A percentile compares a stretch with the other conserved stretches of the same genome.
phyloP scores from a whole-genome alignment of 768 basidiomycete genomes.

The Coprinopsis strossmayeri region DNA sequence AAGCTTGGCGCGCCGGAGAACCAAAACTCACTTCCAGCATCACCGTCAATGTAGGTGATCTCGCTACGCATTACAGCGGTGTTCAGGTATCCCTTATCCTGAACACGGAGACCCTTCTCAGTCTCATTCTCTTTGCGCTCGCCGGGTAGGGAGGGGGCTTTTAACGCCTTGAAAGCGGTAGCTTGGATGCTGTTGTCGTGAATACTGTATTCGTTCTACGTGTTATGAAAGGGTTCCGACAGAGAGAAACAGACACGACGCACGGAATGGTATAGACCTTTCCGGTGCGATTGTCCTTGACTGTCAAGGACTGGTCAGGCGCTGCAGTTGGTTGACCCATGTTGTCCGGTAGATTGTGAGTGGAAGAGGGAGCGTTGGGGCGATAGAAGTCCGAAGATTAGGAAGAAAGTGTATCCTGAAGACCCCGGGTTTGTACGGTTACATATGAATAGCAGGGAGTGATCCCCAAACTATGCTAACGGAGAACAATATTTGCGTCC shows the following conservation, averaged over 20 bases:
- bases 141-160: constrained; percentile 45
- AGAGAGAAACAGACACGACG: constrained; percentile 21
- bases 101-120: constrained; percentile 70
- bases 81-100: constrained; percentile 78
- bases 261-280: constrained; percentile 70
- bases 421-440: not conserved
- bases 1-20: not conserved
- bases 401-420: not conserved
- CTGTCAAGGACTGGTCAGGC: constrained; percentile 42
- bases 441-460: too few species aligned
- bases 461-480: too few species aligned
- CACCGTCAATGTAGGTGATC: constrained; percentile 91
- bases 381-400: not conserved
- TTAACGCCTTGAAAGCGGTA: constrained; percentile 74
- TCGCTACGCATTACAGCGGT: constrained; percentile 74
- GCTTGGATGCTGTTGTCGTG: constrained; percentile 74
- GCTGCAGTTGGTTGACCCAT: constrained; percentile 24
- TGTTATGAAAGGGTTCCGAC: not conserved
- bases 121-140: constrained; percentile 81
- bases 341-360: constrained; percentile 4
- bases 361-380: too few species aligned
- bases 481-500: too few species aligned
- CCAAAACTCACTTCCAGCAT: constrained; percentile 55
- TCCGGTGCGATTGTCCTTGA: constrained; percentile 82
- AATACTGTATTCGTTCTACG: constrained; percentile 42